A percentile compares a stretch with the other conserved stretches of the same genome.
These are phyloP conservation scores for Lactarius hengduanensis DNA, from an alignment of 768 basidiomycete species.

Conservation along the genomic window DNA sequence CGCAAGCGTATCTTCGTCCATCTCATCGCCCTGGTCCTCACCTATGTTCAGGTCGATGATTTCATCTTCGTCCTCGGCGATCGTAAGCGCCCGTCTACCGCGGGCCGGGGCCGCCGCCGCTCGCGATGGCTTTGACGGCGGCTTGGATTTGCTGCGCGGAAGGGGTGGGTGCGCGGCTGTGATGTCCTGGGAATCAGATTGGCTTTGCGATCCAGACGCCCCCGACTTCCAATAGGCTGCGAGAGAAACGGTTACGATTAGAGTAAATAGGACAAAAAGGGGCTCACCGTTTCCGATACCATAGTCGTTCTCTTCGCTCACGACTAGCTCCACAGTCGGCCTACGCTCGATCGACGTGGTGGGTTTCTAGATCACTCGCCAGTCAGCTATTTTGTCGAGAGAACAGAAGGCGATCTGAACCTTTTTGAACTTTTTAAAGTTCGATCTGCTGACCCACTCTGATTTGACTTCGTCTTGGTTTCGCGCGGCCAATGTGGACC, in stretches of 20 bases:
- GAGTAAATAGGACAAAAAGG: background rate
- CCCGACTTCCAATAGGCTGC: conserved; percentile 14
- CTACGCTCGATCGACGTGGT: conserved; percentile 26
- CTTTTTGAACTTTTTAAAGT: conserved; percentile 77
- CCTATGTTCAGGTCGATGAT: background rate
- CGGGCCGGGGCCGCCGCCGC: background rate
- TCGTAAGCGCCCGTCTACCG: background rate
- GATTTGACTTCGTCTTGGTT: conserved; percentile 5
- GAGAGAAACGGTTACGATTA: background rate
- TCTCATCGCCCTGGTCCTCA: background rate
- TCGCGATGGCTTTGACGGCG: conserved; percentile 9
- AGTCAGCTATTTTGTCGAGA: no score
- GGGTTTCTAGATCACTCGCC: conserved; percentile 31
- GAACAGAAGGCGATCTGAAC: conserved; percentile 35
- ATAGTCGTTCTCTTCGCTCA: conserved; percentile 51
- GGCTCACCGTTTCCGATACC: conserved; percentile 51
- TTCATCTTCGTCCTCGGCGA: background rate
- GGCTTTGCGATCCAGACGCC: conserved; percentile 36
- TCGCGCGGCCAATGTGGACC: background rate
- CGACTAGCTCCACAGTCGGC: conserved; percentile 49
- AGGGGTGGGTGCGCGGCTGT: conserved; percentile 13
- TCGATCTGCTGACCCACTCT: conserved; percentile 48
- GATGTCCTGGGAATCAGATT: conserved; percentile 48
- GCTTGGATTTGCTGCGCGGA: conserved; percentile 10
- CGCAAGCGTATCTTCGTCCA: background rate